Evolutionary conservation across 768 basidiomycete species (phyloP), one percentile per base, ranked within the genome.

Genomic region (Lepiota subincarnata): DNA sequence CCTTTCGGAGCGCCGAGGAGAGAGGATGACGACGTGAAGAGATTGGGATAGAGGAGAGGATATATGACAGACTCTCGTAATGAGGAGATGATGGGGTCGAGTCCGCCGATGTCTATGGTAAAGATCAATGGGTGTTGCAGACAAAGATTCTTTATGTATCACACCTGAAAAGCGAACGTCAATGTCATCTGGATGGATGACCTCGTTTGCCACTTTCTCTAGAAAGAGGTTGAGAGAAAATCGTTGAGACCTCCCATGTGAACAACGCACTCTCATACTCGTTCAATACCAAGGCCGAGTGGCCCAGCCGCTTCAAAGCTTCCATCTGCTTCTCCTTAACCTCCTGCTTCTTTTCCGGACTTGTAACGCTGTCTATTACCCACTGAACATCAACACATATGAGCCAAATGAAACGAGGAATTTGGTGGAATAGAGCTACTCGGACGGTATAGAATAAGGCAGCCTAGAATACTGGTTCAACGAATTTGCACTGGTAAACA

Each of bases 61-160:
- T 90, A 96, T 62, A 98, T 98, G 53, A 99, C 86, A 51, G 94
- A 91, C 75, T 98, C 97, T 48, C 92, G 85, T 48, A 99, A 81
- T 28, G 89, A 91, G 16, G 84, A 78, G 52, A 98, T 86, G 60
- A 98, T 97, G 28, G 83, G 73, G 47, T 98, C 96, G 34, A 99
- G 80, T 14, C 97, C 97, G 14, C 96, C 97, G 49, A 99, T 89
- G 62, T 96, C 92, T 79, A 50, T 8, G 16, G 3, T 20, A 16
- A 66, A 57, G 53, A 57, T 35, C 57, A 66, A 20, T 49, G 48
- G 28, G n/a, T 35, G 48, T 36, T 40, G 44, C 16, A 28, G 43
- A 53, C 12, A 14, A 34, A 24, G 40, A 22, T n/a, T 3, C 16
- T 42, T 6, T 20, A 4, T 20, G 16, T 6, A 4, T 12, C 80